Evolutionary conservation across 345 rosid species (phyloP).

Genomic region (Lepidium aucheri): DNA sequence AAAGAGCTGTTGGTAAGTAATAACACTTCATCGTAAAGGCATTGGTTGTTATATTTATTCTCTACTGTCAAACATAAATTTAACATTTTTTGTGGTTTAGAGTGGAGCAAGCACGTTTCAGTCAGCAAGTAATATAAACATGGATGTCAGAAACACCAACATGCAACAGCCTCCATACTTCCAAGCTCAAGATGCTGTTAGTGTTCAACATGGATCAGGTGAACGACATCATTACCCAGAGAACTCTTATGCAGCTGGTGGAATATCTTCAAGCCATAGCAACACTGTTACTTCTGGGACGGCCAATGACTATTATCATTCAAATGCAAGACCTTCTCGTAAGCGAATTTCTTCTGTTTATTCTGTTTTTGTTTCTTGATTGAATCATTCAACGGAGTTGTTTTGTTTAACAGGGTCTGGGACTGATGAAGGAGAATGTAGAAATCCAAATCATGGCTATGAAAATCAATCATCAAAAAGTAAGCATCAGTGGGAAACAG

Average conservation of each 20-base stretch:
- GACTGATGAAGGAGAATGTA: constrained; percentile 16
- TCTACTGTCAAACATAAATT: not conserved
- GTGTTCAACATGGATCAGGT: constrained; percentile 24
- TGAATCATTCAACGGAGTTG: not conserved
- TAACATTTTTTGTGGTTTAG: constrained; percentile 26
- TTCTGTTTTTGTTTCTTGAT: not conserved
- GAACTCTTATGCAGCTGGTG: constrained; percentile 25
- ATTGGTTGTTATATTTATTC: not conserved
- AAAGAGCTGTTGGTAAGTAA: constrained; percentile 31
- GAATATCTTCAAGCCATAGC: constrained; percentile 27
- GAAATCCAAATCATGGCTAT: constrained; percentile 11
- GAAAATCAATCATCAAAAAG: constrained; percentile 6
- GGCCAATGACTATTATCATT: constrained; percentile 11
- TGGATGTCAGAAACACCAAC: constrained; percentile 31
- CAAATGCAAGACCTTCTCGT: constrained; percentile 21
- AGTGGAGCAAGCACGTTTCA: constrained; percentile 52
- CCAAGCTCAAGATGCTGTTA: constrained; percentile 30
- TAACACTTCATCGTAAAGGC: not conserved
- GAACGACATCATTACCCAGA: constrained; percentile 26
- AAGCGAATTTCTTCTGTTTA: not conserved
- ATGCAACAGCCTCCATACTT: constrained; percentile 26
- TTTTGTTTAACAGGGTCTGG: constrained; percentile 17
- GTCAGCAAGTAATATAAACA: constrained; percentile 28
- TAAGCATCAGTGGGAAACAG: constrained; percentile 50
- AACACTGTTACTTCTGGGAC: constrained; percentile 28